Evolutionary conservation across 169 alveolate genomes (phyloP), one percentile per base, ranked within the genome.

Genomic region (Plasmodium reichenowi): DNA sequence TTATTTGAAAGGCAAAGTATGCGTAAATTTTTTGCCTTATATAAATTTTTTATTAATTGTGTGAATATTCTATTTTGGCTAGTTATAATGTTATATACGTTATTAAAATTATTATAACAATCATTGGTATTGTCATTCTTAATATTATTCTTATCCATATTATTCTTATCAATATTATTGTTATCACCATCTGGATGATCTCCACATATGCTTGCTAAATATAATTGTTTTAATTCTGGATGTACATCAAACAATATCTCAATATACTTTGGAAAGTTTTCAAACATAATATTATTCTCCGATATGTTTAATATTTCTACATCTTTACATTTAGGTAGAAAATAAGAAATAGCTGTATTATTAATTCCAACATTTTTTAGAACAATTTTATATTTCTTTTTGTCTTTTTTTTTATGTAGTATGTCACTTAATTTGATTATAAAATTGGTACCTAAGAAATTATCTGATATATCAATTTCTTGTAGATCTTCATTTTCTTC

Each of bases 401-500:
- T 43, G 24, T 72, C 58, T 6, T 71, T 71, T 17, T 48, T 38
- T 1, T 72, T 54, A n/a, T 20, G 22, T 20, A 76, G 7, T 3
- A 76, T n/a, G 26, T 45, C 48, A 26, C 76, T 43, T 66, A 76
- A 63, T 47, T 48, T 63, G 22, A 64, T 17, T n/a, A 64, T 2
- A 64, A 76, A 68, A 7, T 59, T 64, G 26, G 45, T 7, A 1
- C 78, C 76, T 58, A 76, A 48, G 45, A 3, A 22, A 29, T 76
- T 76, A 45, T 76, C 78, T 4, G 89, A 76, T 38, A 76, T 24
- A 24, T 76, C 89, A 17, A 76, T 8, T 63, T 76, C 89, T 20
- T 58, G 59, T 13, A 54, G 13, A 43, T 72, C 12, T n/a, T 58
- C 58, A 38, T 71, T 24, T 59, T 59, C 68, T 59, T 5, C 8